Conservation (phyloP, 768 basidiomycete species). For the Agaricus blazei region DNA sequence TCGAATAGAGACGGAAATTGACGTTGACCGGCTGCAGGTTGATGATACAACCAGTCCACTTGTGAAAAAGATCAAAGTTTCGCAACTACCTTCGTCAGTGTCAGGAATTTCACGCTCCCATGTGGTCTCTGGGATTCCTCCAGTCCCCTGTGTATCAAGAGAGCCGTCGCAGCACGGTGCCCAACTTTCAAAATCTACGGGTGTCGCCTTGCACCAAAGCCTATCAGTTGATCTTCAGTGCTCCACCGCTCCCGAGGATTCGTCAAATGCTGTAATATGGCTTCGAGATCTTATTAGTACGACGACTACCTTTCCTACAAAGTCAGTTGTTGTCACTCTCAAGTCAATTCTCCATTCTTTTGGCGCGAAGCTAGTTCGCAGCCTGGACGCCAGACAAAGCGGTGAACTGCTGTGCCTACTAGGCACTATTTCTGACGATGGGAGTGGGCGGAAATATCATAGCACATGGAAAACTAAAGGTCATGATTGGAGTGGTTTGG, state of each 20-base stretch:
- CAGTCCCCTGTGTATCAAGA: not conserved
- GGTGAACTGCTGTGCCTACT: constrained; percentile 7
- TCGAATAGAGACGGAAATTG: not conserved
- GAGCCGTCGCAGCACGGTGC: not conserved
- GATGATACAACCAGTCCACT: not conserved
- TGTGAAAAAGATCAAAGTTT: not conserved
- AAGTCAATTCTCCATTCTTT: not conserved
- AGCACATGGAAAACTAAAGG: not conserved
- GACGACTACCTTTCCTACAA: not conserved
- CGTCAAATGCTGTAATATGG: not conserved
- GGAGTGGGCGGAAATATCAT: not conserved
- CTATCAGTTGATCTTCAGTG: not conserved
- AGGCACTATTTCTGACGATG: constrained; percentile 1
- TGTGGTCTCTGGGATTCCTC: not conserved
- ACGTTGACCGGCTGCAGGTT: not conserved
- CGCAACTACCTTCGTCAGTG: not conserved
- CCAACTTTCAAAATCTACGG: not conserved
- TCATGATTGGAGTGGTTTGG: not conserved
- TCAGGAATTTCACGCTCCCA: not conserved
- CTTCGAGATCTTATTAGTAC: not conserved
- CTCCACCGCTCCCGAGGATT: not conserved
- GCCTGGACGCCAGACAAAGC: not conserved
- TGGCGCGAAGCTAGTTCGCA: not conserved
- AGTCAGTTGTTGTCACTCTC: not conserved
- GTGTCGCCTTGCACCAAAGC: not conserved